Evolutionary conservation across 2,329 filamentous ascomycete species (phyloP), one percentile per base, ranked within the genome.

Genomic region (Aspergillus tubingensis): DNA sequence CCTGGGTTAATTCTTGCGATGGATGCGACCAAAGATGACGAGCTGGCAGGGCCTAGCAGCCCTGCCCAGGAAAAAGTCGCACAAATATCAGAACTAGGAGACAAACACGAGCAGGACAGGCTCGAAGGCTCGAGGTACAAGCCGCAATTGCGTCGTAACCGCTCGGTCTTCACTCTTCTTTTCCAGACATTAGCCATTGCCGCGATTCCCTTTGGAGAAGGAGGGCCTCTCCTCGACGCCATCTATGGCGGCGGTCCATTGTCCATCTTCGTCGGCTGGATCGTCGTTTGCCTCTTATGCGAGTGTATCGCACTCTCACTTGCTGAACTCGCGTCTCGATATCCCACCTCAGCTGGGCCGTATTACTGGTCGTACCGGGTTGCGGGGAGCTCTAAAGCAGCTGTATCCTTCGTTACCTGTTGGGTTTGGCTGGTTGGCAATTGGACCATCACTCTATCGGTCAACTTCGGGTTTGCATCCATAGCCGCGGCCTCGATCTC

Each of bases 111-210:
- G 58, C 69, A 68, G 21, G 65, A 74, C 11, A 65, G 69, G 25
- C 70, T 80, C 23, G 73, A 74, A 25, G 64, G 74, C n/a, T 75
- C 88, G 21, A 85, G 86, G 27, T 88, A 88, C 73, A 83, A 80
- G 59, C 80, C 83, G 4, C 84, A 86, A 67, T 75, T 88, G 17
- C 76, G 72, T 19, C 81, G 85, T 21, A 88, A 88, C 63, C 80
- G 86, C 32, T 87, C 85, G 0, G 80, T 87, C 67, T 79, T 83
- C 63, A 87, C 85, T 0, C 75, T 88, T 1, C 77, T 88, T 11
- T 88, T 88, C 70, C 85, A 87, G 70, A 83, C 82, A 0, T 75
- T 88, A 7, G 84, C 85, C 21, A 87, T 87, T 30, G 84, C 85
- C 30, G 85, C 85, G 19, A 84, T 87, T 50, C 85, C 83, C 5